Base-by-base conservation (phyloP, 1,284 basidiomycete species). In the Athelia psychrophila region DNA sequence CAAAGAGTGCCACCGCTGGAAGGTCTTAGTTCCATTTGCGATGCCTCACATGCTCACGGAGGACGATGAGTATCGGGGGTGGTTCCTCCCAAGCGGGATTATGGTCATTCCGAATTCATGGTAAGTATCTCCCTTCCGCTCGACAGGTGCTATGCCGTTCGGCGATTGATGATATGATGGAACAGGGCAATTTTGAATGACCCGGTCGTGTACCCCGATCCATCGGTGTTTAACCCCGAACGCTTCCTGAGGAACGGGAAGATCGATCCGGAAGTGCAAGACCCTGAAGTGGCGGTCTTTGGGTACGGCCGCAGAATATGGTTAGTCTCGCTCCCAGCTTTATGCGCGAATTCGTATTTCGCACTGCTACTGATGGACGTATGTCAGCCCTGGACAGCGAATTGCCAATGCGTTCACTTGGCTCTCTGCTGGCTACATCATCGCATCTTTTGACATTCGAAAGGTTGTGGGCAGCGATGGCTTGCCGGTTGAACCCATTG, bases 11-110 rank as follows among this genome's bases (percentile, higher is more conserved):
- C 51, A 62, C 6, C 48, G 63, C 15, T 65, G 62, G 62, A 16
- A 18, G 22, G 18, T 23, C n/a, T 5, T 42, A 10, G n/a, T 16
- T 5, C 38, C 38, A 13, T 55, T 69, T 23, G 27, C 27, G 10
- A 51, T 64, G 19, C 59, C 61, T 1, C 64, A 60, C 27, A 51
- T 47, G 30, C 27, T 62, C 16, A 58, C 54, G 19, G 32, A 53
- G n/a, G 64, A 67, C 24, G 65, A 66, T 49, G 59, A 56, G 40
- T 64, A 61, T 47, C 53, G 57, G n/a, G 62, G 61, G 0, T 63
- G 62, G 48, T 52, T 52, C 12, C 59, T 67, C 22, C 65, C 65
- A 19, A 56, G 54, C n/a, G 55, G 60, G 16, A 54, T 58, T 18
- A 20, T 53, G 23, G 38, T 42, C 18, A 42, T 55, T 44, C 44